Base-by-base conservation (phyloP, 345 rosid species). In the Lepidium aucheri region DNA sequence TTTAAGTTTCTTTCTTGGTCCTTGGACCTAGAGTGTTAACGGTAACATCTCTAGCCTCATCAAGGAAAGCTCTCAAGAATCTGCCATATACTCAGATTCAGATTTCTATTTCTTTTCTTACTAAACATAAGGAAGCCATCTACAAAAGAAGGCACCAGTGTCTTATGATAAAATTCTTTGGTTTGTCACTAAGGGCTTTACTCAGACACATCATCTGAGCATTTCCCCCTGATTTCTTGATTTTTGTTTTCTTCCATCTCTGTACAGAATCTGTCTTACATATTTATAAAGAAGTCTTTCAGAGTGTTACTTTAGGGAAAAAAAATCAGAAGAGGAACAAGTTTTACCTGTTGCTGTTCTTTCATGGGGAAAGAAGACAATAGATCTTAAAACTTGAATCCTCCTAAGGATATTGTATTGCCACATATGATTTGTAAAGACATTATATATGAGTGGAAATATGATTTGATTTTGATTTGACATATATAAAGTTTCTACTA, bases 121-220 rank as follows among this genome's bases (percentile, higher is more conserved):
- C 70, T 20, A 2, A 72, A 57, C 70, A 72, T 50, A 65, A 64
- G 76, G 76, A 56, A 65, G 76, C 76, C 76, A 57, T 72, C 76
- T 42, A 50, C 47, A 58, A 58, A 65, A 16, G 67, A 65, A 26
- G 76, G 72, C 67, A 24, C 62, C 67, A 66, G 61, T 58, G 55
- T 65, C 55, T 17, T 10, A 34, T 16, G 42, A 38, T 13, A 57
- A 42, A 4, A 72, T 65, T 73, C 67, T 73, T 73, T 73, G 60
- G 72, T 65, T 73, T 73, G 66, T 65, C 16, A 65, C 62, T 65
- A 42, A 51, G 61, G 76, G 54, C 12, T 14, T 24, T 50, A 58
- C 11, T 73, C 51, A 65, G 72, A 73, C 66, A 65, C 72, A 73
- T 73, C 72, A 73, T 73, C 76, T 73, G 76, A 65, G 71, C 62